Evolutionary conservation across 345 rosid genomes (phyloP), one percentile per base, ranked within the genome.

Genomic region (Corymbia maculata): DNA sequence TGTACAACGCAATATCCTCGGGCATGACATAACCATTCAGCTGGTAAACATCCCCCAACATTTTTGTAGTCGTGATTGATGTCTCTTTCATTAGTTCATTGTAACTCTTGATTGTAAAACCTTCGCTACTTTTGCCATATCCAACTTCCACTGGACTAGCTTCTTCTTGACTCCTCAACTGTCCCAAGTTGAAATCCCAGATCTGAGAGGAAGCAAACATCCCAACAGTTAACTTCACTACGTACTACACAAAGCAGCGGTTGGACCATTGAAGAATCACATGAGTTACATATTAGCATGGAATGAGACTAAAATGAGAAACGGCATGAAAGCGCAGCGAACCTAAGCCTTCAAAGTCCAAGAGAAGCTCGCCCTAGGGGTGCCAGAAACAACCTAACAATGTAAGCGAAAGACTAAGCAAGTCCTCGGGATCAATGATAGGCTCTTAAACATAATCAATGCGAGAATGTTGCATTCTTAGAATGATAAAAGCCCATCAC

Each of bases 131-230:
- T 36, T 91, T 51, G 82, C 88, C 93, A 89, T 91, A 94, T 11
- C 86, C 95, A 88, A 90, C 88, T 90, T 95, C 95, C 13, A 86
- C 30, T 22, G 88, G 59, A 79, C 87, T 90, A 86, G 92, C 89
- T 64, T 94, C 96, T 87, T 94, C 95, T 6, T 89, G 89, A 87
- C 87, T 91, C 89, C 96, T 94, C 87, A 88, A 87, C 66, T 90
- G 93, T 85, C 98, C 99, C 79, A 93, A 92, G 90, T 94, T 89
- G 91, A 96, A 96, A 93, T 97, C 99, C 99, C 98, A 97, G 92
- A 97, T 94, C 99, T 97, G 82, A 70, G 82, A 70, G 82, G 82
- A 70, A 70, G 82, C 82, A 70, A 70, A 36, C 24, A 70, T 17
- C 36, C 47, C 44, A 70, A 70, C 13, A 4, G 82, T 70, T 70